Evolutionary conservation across 257 asterid genomes (phyloP).

Genomic region (Galeopsis tetrahit): DNA sequence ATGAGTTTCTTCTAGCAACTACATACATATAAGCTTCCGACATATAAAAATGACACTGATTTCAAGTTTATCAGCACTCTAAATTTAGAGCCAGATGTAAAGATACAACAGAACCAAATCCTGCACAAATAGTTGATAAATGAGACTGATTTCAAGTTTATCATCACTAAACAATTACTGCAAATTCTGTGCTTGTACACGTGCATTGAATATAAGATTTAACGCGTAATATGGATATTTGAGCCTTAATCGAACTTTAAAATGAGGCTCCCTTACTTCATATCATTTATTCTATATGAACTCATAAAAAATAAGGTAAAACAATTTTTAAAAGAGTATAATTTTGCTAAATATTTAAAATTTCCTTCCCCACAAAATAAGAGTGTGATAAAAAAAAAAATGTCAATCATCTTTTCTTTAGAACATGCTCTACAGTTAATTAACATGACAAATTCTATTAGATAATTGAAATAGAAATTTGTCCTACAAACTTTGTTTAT

Average conservation of each 20-base stretch:
- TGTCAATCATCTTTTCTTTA: too few species aligned
- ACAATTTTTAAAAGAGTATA: not conserved
- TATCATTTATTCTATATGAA: too few species aligned
- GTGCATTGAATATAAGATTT: not conserved
- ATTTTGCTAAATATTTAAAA: too few species aligned
- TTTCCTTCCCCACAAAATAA: too few species aligned
- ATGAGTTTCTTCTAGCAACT: not conserved
- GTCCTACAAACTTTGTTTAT: too few species aligned
- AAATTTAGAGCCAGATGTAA: constrained; percentile 33
- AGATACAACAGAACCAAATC: not conserved
- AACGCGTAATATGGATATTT: too few species aligned
- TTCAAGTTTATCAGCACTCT: constrained; percentile 12
- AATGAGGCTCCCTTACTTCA: too few species aligned
- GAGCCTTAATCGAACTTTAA: too few species aligned
- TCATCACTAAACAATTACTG: not conserved
- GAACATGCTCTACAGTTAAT: too few species aligned
- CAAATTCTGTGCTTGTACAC: constrained; percentile 6
- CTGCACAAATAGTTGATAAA: not conserved
- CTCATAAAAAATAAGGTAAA: not conserved
- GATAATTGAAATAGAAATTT: too few species aligned
- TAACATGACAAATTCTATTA: too few species aligned
- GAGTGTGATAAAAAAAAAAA: too few species aligned
- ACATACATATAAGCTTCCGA: not conserved
- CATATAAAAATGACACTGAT: constrained; percentile 24
- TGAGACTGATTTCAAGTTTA: not conserved